Conservation (phyloP, 805 yeast species). For the Kazachstania africana region DNA sequence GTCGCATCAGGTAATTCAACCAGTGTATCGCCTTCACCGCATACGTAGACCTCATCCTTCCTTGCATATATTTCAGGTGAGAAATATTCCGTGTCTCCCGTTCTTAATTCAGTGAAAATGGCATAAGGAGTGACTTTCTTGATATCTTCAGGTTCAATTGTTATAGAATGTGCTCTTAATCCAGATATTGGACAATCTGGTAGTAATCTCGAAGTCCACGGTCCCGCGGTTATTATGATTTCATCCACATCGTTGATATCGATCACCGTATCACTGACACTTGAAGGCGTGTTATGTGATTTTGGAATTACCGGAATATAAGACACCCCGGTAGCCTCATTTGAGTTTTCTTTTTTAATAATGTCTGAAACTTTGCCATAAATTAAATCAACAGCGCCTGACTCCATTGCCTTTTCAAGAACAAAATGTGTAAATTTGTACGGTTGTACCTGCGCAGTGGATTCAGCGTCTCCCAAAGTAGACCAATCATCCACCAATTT, state of each 20-base stretch:
- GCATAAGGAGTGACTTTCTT: constrained; percentile 85
- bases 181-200: constrained; percentile 94
- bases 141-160: constrained; percentile 60
- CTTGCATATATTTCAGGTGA: constrained; percentile 94
- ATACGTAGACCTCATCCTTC: constrained; percentile 88
- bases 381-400: constrained; percentile 73
- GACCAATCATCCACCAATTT: constrained; percentile 62
- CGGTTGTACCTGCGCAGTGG: constrained; percentile 96
- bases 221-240: constrained; percentile 82
- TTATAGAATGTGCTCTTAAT: constrained; percentile 87
- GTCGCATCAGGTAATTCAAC: constrained; percentile 90
- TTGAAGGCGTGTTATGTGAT: not conserved
- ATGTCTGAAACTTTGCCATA: constrained; percentile 75
- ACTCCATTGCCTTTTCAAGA: constrained; percentile 65
- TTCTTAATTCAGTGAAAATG: constrained; percentile 78
- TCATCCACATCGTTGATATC: constrained; percentile 46
- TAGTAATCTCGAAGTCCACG: constrained; percentile 87
- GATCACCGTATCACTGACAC: not conserved
- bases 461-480: constrained; percentile 67
- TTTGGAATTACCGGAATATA: constrained; percentile 32
- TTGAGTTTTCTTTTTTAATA: constrained; percentile 46
- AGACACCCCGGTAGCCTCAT: constrained; percentile 61
- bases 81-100: constrained; percentile 56
- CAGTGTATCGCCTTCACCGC: constrained; percentile 92
- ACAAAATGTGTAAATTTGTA: constrained; percentile 82